Evolutionary conservation across 768 basidiomycete species (phyloP), one percentile per base, ranked within the genome.

Genomic region (Rhizopogon sp.): DNA sequence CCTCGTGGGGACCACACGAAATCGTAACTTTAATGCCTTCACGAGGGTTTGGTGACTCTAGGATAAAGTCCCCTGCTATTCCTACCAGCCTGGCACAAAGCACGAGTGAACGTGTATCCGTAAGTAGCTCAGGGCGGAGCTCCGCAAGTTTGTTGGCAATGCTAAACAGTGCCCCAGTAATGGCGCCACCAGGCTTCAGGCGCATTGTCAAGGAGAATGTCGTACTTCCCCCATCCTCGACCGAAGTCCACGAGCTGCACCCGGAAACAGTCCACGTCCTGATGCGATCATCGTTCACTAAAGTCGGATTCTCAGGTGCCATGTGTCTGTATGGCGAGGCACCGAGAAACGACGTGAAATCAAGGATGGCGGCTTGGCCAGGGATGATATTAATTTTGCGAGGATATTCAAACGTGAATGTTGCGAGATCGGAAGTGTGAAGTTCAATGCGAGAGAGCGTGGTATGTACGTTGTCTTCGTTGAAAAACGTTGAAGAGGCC

Each of bases 261-360:
- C 58, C 35, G 1, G 84, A 84, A 17, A 85, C 70, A 0, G 83
- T 85, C 83, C 84, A 87, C 1, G 83, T 85, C 22, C 84, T 79
- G 42, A 86, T 75, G 43, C 82, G 76, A 61, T 86, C 83, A 62
- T 85, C 84, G 62, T 85, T 85, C 37, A 84, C 71, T n/a, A 72
- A 70, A 14, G 66, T 73, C 0, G 81, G 81, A 31, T 76, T 71
- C n/a, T 59, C 50, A 6, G 74, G 70, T 1, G 79, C 74, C 80
- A 84, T 83, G 61, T 85, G 84, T 40, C 71, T 72, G 63, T 85
- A 85, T 16, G 66, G 60, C 5, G 69, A 62, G 13, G 70, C 55
- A 4, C 84, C 82, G 7, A 85, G 64, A 39, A 86, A 69, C 8
- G 74, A 65, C 0, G 74, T 73, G 65, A 85, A 77, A 60, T 84